Evolutionary conservation across 768 basidiomycete genomes (phyloP).

Genomic region (Pulveroboletus sp.): DNA sequence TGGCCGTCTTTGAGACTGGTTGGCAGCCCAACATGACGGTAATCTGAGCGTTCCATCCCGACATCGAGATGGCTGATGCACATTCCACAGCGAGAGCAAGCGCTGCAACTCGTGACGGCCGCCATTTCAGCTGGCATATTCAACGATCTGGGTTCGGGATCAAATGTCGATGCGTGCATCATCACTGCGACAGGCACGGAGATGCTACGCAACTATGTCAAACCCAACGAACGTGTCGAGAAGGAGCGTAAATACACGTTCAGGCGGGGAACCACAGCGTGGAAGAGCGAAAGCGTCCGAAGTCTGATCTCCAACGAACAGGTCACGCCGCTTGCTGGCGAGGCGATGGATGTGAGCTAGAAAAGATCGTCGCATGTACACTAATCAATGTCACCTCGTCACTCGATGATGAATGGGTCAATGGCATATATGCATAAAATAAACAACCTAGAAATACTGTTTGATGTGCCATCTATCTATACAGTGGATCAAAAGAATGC

Average conservation of each 20-base stretch:
- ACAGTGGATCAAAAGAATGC: constrained; percentile 21
- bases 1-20: constrained; percentile 92
- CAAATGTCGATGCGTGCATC: constrained; percentile 97
- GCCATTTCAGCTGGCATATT: constrained; percentile 97
- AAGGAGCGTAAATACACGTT: constrained; percentile 74
- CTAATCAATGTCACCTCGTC: not conserved
- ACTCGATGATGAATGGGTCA: not conserved
- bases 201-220: constrained; percentile 92
- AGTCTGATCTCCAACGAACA: constrained; percentile 72
- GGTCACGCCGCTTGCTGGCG: constrained; percentile 51
- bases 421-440: constrained; percentile 12
- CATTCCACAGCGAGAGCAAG: constrained; percentile 64
- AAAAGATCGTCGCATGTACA: constrained; percentile 4
- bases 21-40: constrained; percentile 87
- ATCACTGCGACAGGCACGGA: constrained; percentile 86
- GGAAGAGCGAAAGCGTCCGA: constrained; percentile 78
- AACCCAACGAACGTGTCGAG: constrained; percentile 80
- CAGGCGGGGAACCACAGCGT: constrained; percentile 84
- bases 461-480: constrained; percentile 24
- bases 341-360: constrained; percentile 83
- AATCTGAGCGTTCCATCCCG: constrained; percentile 18
- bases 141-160: constrained; percentile 98
- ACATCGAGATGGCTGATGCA: constrained; percentile 2
- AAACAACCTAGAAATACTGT: constrained; percentile 7
- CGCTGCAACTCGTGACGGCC: constrained; percentile 76